Evolutionary conservation across 2,329 filamentous ascomycete genomes (phyloP).

Genomic region (Cyanodermella asteris): DNA sequence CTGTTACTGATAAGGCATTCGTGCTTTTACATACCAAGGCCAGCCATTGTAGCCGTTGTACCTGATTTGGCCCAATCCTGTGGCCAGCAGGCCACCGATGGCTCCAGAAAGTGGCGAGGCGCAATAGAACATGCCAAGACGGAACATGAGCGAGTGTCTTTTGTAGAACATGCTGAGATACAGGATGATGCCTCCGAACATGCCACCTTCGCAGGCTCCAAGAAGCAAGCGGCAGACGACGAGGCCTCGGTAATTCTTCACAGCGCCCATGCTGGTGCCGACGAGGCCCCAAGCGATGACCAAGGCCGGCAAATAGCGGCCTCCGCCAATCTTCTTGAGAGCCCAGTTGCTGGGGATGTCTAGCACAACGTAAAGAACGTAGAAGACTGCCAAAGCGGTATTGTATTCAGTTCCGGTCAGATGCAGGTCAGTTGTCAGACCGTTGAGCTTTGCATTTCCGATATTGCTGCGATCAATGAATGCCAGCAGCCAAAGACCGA

Average conservation of each 20-base stretch:
- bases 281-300: slow-evolving; percentile 5
- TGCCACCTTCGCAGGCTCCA: slow-evolving; percentile 40
- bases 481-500: slow-evolving; percentile 23
- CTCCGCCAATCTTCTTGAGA: slow-evolving; percentile 87
- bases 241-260: slow-evolving; percentile 27
- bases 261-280: slow-evolving; percentile 4
- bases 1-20: slow-evolving; percentile 7
- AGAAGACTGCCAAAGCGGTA: slow-evolving; percentile 11
- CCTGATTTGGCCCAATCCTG: slow-evolving; percentile 38
- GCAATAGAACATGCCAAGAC: slow-evolving; percentile 47
- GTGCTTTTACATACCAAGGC: not conserved
- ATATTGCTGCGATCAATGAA: slow-evolving; percentile 24
- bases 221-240: slow-evolving; percentile 38
- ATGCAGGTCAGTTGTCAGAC: slow-evolving; percentile 10
- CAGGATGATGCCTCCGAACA: slow-evolving; percentile 45
- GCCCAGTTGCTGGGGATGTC: slow-evolving; percentile 18
- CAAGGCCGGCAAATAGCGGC: slow-evolving; percentile 15
- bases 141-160: slow-evolving; percentile 35
- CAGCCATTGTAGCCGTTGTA: slow-evolving; percentile 17
- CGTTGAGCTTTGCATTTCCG: slow-evolving; percentile 17
- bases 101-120: slow-evolving; percentile 42
- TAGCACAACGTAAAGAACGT: slow-evolving; percentile 6
- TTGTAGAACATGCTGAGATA: slow-evolving; percentile 43
- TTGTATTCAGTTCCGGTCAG: slow-evolving; percentile 15
- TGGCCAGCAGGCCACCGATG: slow-evolving; percentile 40